Conservation (phyloP, 2,329 filamentous ascomycete species). For the Trichophaea hybrida region DNA sequence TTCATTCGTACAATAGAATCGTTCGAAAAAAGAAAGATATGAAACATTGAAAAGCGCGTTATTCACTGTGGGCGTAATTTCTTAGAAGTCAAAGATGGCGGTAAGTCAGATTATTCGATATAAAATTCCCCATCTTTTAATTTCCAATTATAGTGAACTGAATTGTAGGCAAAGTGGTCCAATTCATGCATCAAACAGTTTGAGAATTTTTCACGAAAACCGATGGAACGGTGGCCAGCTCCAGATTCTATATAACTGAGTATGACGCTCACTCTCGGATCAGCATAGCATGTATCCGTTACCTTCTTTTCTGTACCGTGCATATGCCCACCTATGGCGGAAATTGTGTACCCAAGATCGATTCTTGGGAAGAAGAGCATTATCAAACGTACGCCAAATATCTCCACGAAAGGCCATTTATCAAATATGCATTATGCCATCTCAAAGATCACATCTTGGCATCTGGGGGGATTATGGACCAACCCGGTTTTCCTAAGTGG, state of each 20-base stretch:
- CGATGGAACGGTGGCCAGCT: neutral
- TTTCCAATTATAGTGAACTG: neutral
- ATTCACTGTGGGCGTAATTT: neutral
- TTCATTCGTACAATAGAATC: neutral
- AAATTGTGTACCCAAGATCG: neutral
- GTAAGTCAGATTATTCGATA: neutral
- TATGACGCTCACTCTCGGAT: neutral
- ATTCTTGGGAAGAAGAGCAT: neutral
- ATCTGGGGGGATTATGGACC: neutral
- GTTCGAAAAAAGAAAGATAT: neutral
- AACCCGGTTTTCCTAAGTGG: neutral
- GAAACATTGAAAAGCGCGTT: neutral
- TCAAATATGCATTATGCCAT: neutral
- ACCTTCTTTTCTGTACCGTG: neutral
- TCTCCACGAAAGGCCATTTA: neutral
- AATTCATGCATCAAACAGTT: slow-evolving; percentile 3
- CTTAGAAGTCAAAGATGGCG: neutral
- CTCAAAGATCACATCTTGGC: neutral
- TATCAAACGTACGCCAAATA: neutral
- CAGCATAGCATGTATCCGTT: neutral
- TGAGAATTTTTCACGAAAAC: neutral
- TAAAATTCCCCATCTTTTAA: too few species aligned
- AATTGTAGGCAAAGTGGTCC: neutral
- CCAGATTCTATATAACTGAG: neutral
- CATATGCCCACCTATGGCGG: neutral